Evolutionary conservation across 2,329 filamentous ascomycete species (phyloP).

Genomic region (Epichloe scottii): DNA sequence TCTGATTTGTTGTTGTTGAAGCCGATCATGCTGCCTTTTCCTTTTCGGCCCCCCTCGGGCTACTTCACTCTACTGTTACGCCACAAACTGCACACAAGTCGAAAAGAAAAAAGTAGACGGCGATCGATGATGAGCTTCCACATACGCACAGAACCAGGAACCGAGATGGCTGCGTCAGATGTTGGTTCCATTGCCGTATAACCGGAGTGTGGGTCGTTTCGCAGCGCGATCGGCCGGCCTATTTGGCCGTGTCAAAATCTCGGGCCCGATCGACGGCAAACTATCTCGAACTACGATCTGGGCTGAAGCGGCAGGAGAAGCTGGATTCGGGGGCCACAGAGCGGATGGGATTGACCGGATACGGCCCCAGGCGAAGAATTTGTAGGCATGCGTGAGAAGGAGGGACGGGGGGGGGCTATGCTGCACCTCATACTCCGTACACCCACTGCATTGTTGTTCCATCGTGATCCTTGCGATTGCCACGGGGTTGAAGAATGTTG

Average conservation of each 20-base stretch:
- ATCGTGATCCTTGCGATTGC: neutral
- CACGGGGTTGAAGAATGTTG: neutral
- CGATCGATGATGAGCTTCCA: neutral
- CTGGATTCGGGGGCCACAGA: neutral
- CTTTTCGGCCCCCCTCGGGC: too few species aligned
- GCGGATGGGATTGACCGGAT: neutral
- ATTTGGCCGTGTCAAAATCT: neutral
- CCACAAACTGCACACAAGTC: neutral
- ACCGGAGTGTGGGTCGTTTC: neutral
- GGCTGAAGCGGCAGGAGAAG: neutral
- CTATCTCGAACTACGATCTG: neutral
- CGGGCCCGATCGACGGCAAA: neutral
- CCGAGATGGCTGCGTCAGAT: neutral
- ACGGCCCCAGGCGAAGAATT: too few species aligned
- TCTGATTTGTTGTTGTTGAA: too few species aligned
- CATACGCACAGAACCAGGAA: neutral
- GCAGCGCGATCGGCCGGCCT: neutral
- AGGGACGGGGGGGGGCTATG: neutral
- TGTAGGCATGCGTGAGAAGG: too few species aligned
- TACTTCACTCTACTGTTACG: too few species aligned
- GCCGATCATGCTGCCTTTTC: too few species aligned
- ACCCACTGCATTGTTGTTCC: neutral
- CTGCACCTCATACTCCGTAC: too few species aligned
- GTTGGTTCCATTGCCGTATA: neutral
- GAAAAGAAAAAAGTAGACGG: neutral